Base-by-base conservation (phyloP, 441 rosid genomes). In the Adansonia madagascariensis region DNA sequence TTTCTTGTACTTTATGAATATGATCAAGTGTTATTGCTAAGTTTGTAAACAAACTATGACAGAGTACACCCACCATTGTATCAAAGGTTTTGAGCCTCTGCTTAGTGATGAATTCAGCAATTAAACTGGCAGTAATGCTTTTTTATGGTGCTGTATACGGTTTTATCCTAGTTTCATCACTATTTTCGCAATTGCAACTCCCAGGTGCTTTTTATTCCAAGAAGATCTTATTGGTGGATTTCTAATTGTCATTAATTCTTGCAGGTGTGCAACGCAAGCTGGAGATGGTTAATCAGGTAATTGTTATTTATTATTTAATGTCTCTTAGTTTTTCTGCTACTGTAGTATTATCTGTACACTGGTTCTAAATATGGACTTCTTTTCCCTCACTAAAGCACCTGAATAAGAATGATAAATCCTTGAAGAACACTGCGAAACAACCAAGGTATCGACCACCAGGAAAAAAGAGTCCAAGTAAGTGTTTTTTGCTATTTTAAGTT, bases 391-490 rank as follows among this genome's bases (percentile, higher is more conserved):
- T 75, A 57, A 74, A 95, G 93, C 89, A 81, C 84, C 82, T 83
- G 3, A 64, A 79, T 44, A 89, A 86, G 90, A 85, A 82, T 62
- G 89, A 85, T 15, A 91, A 89, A 76, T 77, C 84, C 68, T 50
- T 77, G 65, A 88, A 84, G 75, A 78, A 80, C 78, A 62, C 78
- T 69, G 83, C 77, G n/a, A 91, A 71, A 75, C 93, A 85, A 76
- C 76, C 84, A 24, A 90, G 79, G 80, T 94, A 91, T 85, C 90
- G 80, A 27, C 93, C 94, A 9, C 92, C 91, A 1, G 92, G 90
- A 79, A 90, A 85, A 86, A 94, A 89, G 81, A 94, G 92, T 83
- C 93, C 94, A 65, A 68, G 99, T 94, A 89, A 89, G 97, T 83
- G 52, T n/a, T 43, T 2, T 63, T 12, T 18, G 9, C 39, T n/a